phyloP scores from a whole-genome alignment of 2,329 filamentous ascomycete genomes.

The Colletotrichum sp. region DNA sequence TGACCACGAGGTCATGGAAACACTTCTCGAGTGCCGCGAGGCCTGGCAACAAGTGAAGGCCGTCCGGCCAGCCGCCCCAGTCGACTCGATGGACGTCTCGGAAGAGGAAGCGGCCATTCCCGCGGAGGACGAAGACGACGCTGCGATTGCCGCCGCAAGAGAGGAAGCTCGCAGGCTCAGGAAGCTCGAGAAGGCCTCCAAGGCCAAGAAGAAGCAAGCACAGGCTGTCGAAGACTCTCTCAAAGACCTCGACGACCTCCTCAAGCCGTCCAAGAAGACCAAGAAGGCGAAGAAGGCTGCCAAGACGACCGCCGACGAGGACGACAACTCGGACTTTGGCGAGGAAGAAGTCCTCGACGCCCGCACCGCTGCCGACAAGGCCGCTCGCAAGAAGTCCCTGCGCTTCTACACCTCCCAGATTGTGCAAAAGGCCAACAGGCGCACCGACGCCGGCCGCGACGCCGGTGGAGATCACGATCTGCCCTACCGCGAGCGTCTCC shows the following conservation, averaged over 20 bases:
- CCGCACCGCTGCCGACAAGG: constrained; percentile 84
- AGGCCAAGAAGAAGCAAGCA: constrained; percentile 50
- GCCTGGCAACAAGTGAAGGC: constrained; percentile 79
- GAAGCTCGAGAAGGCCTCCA: constrained; percentile 43
- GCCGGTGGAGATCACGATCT: constrained; percentile 82
- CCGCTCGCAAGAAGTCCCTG: constrained; percentile 85
- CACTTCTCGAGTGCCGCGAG: constrained; percentile 77
- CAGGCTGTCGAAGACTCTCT: constrained; percentile 73
- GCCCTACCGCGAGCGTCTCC: constrained; percentile 86
- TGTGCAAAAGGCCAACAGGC: constrained; percentile 90
- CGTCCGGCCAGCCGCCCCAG: constrained; percentile 54
- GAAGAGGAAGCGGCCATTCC: constrained; percentile 31
- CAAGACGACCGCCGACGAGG: constrained; percentile 41
- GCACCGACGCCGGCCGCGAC: constrained; percentile 73
- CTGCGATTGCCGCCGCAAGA: constrained; percentile 26
- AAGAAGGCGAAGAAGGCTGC: constrained; percentile 51
- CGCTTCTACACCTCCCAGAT: constrained; percentile 99
- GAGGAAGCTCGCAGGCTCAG: constrained; percentile 40
- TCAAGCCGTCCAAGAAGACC: constrained; percentile 45
- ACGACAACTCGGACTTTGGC: constrained; percentile 87
- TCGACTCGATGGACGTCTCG: constrained; percentile 33
- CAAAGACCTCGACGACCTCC: constrained; percentile 71
- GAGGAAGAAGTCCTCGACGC: constrained; percentile 84
- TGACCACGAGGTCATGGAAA: constrained; percentile 91
- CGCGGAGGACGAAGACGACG: constrained; percentile 28